phyloP scores from a whole-genome alignment of 305 asterid species.

The Fraxinus velutina region DNA sequence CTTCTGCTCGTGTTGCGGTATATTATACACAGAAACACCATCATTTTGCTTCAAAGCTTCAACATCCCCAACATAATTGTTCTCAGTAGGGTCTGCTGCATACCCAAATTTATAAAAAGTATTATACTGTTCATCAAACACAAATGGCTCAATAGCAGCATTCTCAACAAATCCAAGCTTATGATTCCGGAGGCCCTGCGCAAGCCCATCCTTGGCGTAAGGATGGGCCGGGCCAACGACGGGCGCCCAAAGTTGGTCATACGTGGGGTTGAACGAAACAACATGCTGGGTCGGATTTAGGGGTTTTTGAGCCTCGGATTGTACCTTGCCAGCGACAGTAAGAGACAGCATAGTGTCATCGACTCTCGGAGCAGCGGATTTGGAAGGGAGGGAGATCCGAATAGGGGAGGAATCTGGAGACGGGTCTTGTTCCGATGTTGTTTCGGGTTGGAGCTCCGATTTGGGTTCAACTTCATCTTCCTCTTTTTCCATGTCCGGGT shows the following conservation, averaged over 20 bases:
- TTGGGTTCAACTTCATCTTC: not conserved
- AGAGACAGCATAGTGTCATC: constrained; percentile 91
- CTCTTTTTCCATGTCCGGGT: constrained; percentile 24
- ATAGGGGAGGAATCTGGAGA: constrained; percentile 81
- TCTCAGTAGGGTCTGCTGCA: constrained; percentile 89
- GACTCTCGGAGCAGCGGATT: constrained; percentile 88
- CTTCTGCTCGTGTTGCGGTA: constrained; percentile 79
- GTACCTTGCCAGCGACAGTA: constrained; percentile 61
- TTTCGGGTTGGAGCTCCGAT: not conserved
- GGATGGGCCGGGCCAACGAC: constrained; percentile 93
- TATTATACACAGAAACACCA: constrained; percentile 75
- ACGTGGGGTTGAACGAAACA: constrained; percentile 86
- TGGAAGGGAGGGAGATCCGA: constrained; percentile 55
- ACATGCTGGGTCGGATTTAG: constrained; percentile 84
- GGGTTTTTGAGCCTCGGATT: constrained; percentile 51
- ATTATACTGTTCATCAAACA: constrained; percentile 92
- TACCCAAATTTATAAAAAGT: constrained; percentile 87
- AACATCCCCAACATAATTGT: constrained; percentile 69
- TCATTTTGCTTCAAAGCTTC: constrained; percentile 51
- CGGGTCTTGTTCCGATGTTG: constrained; percentile 23
- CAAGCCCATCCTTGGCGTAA: constrained; percentile 89
- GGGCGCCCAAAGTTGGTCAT: constrained; percentile 96
- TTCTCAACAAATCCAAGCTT: constrained; percentile 90
- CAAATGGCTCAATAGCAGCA: constrained; percentile 71
- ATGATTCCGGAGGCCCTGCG: constrained; percentile 93